These are phyloP conservation scores for Aureobasidium sp. DNA, from an alignment of 2,329 filamentous ascomycete species.

Conservation along the genomic window DNA sequence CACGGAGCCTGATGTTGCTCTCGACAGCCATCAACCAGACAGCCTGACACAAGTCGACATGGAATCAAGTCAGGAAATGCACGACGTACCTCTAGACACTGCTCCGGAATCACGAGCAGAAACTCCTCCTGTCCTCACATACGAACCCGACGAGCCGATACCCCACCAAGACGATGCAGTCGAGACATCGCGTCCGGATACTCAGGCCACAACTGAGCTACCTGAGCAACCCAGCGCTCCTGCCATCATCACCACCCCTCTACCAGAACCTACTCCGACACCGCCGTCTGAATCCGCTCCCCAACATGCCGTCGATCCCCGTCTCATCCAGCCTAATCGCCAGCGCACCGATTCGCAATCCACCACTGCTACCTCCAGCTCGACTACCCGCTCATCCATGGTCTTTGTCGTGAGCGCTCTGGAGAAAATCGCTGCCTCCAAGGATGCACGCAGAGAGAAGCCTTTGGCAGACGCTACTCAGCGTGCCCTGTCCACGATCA, in stretches of 20 bases:
- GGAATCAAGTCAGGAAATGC: slow-evolving; percentile 6
- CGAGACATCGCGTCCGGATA: neutral
- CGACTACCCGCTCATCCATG: slow-evolving; percentile 72
- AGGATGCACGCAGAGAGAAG: slow-evolving; percentile 82
- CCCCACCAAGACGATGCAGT: neutral
- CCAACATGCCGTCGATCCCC: neutral
- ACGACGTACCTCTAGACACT: slow-evolving; percentile 2
- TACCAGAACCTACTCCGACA: neutral
- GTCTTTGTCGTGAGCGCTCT: slow-evolving; percentile 93
- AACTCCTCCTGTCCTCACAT: neutral
- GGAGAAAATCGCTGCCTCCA: slow-evolving; percentile 83
- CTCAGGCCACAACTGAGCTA: neutral
- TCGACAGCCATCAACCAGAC: neutral
- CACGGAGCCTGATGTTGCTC: neutral
- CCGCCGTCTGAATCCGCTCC: neutral
- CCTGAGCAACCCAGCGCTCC: neutral
- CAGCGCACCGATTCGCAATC: slow-evolving; percentile 53
- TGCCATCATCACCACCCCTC: neutral
- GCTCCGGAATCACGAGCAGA: neutral
- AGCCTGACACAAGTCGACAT: neutral
- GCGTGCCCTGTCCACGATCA: slow-evolving; percentile 76
- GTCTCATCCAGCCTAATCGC: slow-evolving; percentile 21
- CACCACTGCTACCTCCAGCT: slow-evolving; percentile 44
- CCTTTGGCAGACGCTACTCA: slow-evolving; percentile 74
- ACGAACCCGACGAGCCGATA: neutral